phyloP scores from a whole-genome alignment of 2,329 filamentous ascomycete genomes.

The Hysterium pulicare region DNA sequence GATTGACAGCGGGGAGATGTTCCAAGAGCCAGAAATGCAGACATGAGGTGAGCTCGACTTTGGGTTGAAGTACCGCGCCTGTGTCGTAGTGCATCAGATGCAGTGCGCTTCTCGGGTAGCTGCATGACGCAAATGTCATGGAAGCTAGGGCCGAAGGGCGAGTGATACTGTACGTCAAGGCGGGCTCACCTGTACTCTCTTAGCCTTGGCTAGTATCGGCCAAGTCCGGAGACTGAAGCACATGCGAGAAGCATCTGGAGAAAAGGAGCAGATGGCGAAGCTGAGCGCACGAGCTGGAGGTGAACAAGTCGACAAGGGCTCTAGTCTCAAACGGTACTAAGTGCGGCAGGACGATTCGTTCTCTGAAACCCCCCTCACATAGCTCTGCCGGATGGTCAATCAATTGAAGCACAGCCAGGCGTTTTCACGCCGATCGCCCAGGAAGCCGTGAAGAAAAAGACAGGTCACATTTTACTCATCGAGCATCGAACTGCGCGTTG shows the following conservation, averaged over 20 bases:
- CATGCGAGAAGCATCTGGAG: not conserved
- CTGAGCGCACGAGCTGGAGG: too few species aligned
- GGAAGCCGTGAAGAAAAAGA: slow-evolving; percentile 2
- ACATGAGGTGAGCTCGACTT: slow-evolving; percentile 3
- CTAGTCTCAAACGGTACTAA: slow-evolving; percentile 17
- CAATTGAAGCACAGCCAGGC: too few species aligned
- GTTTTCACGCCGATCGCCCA: too few species aligned
- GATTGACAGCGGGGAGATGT: too few species aligned
- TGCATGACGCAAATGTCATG: slow-evolving; percentile 5
- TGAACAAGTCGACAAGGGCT: slow-evolving; percentile 3
- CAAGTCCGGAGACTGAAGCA: too few species aligned
- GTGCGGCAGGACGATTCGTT: slow-evolving; percentile 10
- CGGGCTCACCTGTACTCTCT: too few species aligned
- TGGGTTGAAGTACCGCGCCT: slow-evolving; percentile 1
- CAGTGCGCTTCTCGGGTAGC: slow-evolving; percentile 13
- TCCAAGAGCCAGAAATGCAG: not conserved
- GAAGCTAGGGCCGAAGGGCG: not conserved
- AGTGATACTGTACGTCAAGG: too few species aligned
- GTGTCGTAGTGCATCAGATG: slow-evolving; percentile 7
- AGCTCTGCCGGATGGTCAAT: not conserved
- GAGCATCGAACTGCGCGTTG: too few species aligned
- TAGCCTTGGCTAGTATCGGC: too few species aligned
- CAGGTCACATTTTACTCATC: slow-evolving; percentile 9
- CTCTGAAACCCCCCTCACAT: slow-evolving; percentile 10
- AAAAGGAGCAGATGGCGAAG: too few species aligned